Evolutionary conservation across 352 stramenopile genomes (phyloP), one percentile per base, ranked within the genome.

Genomic region (Phytophthora uliginosa): DNA sequence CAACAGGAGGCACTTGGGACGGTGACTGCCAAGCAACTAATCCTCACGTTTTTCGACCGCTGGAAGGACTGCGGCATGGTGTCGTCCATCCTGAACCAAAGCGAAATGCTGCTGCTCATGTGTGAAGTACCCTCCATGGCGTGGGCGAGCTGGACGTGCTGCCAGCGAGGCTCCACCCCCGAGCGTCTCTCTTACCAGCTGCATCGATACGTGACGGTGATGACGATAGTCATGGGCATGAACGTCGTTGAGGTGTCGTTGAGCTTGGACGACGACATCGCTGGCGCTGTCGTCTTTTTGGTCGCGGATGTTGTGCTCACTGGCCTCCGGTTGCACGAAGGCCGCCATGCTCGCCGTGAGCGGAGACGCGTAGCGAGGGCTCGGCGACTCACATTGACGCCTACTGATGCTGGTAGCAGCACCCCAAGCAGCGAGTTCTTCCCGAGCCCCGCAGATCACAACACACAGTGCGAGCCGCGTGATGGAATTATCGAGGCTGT

Each of bases 31-130:
- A 79, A 77, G 59, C 63, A 56, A 12, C 33, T 79, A 15, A 59
- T 74, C 20, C 63, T 79, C 34, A 79, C 69, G 40, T 79, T 79
- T 51, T 79, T 79, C 63, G 73, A 79, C 50, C 68, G 73, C 24
- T 79, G 69, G 73, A 79, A 79, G 58, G 69, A 77, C 59, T 79
- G 73, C 26, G 69, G 69, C 54, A 79, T 75, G 5, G 69, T 79
- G 15, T 74, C 73, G 17, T 79, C 73, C 40, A 77, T 79, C 55
- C 47, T 77, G 33, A 74, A 72, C 56, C 73, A 79, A 22, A 79
- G 64, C 22, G 73, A 79, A 40, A 74, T 79, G 53, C 10, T 71
- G 10, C 48, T 79, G 20, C 56, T 79, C 4, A 8, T 73, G 15
- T 56, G 53, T 6, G 69, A 77, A 56, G 69, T 77, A 12, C 73